Evolutionary conservation across 768 basidiomycete genomes (phyloP).

Genomic region (Exidia glandulosa): DNA sequence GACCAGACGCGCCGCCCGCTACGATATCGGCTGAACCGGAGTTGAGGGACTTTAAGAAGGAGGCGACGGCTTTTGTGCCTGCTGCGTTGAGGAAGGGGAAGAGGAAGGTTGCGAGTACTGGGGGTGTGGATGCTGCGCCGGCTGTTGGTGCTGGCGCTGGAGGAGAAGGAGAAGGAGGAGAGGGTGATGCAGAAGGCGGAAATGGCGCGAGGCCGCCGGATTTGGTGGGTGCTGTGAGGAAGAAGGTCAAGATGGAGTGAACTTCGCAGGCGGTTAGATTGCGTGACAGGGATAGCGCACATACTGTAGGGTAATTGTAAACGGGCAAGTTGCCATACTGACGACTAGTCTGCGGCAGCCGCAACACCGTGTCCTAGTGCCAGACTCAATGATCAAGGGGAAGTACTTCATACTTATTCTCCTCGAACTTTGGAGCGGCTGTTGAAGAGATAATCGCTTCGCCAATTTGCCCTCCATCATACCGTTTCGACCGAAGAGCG

Average conservation of each 20-base stretch:
- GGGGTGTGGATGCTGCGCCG: background rate
- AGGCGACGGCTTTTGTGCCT: conserved; percentile 88
- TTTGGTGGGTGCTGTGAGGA: conserved; percentile 4
- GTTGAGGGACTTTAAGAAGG: conserved; percentile 88
- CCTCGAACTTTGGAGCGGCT: too few species aligned
- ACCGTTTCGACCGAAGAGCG: too few species aligned
- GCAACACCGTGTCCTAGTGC: too few species aligned
- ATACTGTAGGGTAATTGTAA: too few species aligned
- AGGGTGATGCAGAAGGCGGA: background rate
- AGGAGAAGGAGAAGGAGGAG: background rate
- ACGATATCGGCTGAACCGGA: conserved; percentile 78
- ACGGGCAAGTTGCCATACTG: too few species aligned
- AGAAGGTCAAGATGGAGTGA: conserved; percentile 1
- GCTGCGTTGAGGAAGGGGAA: conserved; percentile 43
- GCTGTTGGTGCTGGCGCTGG: background rate
- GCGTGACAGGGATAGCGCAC: too few species aligned
- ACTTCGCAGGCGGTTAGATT: too few species aligned
- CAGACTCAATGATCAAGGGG: too few species aligned
- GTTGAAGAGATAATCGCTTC: too few species aligned
- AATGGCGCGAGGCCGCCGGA: conserved; percentile 1
- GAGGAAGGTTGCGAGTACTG: conserved; percentile 42
- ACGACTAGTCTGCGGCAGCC: too few species aligned
- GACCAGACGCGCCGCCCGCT: conserved; percentile 23
- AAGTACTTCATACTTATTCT: too few species aligned
- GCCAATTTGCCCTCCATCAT: too few species aligned